Conservation (phyloP, 2,329 filamentous ascomycete species). For the Microcera coccophila region DNA sequence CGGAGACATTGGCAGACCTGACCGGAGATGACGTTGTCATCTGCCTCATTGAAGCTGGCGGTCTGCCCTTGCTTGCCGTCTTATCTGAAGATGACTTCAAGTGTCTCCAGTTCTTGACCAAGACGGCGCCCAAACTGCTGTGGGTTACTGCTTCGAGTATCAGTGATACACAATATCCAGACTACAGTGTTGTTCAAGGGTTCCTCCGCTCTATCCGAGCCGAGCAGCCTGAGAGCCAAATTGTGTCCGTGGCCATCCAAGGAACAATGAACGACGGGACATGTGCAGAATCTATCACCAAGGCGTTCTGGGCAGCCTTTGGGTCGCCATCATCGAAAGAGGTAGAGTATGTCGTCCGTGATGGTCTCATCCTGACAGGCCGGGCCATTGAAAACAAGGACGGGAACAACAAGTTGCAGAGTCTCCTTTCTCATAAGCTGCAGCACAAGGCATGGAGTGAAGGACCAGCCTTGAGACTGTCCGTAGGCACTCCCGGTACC, state of each 20-base stretch:
- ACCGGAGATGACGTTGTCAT: neutral
- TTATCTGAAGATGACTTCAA: neutral
- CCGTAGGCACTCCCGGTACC: slow-evolving; percentile 8
- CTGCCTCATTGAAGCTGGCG: neutral
- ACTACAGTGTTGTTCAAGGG: neutral
- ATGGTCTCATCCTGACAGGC: neutral
- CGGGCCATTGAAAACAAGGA: neutral
- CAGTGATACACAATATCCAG: neutral
- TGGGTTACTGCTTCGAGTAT: neutral
- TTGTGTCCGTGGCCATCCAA: slow-evolving; percentile 1
- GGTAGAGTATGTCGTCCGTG: slow-evolving; percentile 1
- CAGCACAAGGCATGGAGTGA: slow-evolving; percentile 4
- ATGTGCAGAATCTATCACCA: neutral
- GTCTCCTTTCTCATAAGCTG: neutral
- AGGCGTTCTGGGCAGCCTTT: neutral
- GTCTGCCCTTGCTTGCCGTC: neutral
- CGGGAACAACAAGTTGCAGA: neutral
- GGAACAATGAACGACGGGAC: neutral
- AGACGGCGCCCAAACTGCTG: neutral
- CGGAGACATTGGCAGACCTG: neutral
- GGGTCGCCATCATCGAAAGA: neutral
- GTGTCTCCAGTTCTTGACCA: neutral
- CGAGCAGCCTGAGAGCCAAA: neutral
- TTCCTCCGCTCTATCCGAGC: neutral
- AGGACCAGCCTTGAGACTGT: slow-evolving; percentile 15